These are phyloP conservation scores for Glycyrrhiza uralensis DNA, from an alignment of 306 rosid species.

Conservation along the genomic window DNA sequence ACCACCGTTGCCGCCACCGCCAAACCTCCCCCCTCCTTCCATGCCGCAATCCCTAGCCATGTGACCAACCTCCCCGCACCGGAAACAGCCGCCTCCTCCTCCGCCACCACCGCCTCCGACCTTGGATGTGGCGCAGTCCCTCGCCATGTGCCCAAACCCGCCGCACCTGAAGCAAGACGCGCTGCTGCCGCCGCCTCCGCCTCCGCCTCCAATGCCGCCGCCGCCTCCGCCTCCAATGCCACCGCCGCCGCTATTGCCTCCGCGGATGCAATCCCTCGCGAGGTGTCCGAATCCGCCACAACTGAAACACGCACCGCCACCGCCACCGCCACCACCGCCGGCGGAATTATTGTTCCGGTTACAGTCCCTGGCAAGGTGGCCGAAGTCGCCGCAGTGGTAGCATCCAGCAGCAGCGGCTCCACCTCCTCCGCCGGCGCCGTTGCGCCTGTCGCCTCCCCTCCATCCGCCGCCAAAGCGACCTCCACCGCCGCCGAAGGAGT, in stretches of 20 bases:
- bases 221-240: slow-evolving; percentile 4
- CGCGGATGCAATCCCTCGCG: slow-evolving; percentile 65
- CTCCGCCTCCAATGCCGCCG: slow-evolving; percentile 17
- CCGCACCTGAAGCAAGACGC: slow-evolving; percentile 59
- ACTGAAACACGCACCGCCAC: slow-evolving; percentile 45
- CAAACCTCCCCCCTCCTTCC: slow-evolving; percentile 35
- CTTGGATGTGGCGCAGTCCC: slow-evolving; percentile 44
- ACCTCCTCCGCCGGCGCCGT: slow-evolving; percentile 22
- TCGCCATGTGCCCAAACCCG: slow-evolving; percentile 56
- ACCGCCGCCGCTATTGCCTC: slow-evolving; percentile 23
- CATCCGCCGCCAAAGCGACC: slow-evolving; percentile 49
- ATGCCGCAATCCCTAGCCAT: slow-evolving; percentile 65
- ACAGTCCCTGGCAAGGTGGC: slow-evolving; percentile 80
- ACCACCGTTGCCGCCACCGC: slow-evolving; percentile 2
- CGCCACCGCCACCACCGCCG: slow-evolving; percentile 28
- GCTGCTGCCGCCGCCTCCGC: slow-evolving; percentile 2
- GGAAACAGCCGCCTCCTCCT: slow-evolving; percentile 39
- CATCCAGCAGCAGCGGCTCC: slow-evolving; percentile 48
- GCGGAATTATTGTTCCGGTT: slow-evolving; percentile 29
- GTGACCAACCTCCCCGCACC: slow-evolving; percentile 68
- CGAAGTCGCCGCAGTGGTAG: slow-evolving; percentile 59
- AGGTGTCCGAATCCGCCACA: slow-evolving; percentile 74
- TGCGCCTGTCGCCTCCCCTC: slow-evolving; percentile 58
- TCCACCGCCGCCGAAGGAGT: slow-evolving; percentile 25
- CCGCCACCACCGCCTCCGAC: background rate